These are phyloP conservation scores for Aspergillus aculeatus DNA, from an alignment of 2,329 filamentous ascomycete genomes.

Conservation along the genomic window DNA sequence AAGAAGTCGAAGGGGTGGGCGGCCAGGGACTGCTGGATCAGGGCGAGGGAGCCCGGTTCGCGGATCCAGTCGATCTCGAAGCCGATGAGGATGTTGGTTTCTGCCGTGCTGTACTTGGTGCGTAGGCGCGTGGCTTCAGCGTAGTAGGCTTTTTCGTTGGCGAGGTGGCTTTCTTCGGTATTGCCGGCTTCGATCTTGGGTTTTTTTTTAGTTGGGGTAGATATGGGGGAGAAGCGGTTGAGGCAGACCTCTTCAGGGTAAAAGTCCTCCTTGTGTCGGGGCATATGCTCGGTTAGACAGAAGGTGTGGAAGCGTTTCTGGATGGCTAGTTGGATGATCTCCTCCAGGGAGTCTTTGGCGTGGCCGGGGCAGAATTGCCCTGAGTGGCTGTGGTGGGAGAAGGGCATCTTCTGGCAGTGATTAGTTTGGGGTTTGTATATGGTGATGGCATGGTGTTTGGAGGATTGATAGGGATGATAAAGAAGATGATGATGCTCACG, in stretches of 20 bases:
- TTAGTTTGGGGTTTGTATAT: neutral
- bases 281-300: constrained; percentile 93
- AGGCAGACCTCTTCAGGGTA: constrained; percentile 80
- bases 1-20: constrained; percentile 78
- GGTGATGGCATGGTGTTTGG: neutral
- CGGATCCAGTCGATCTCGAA: constrained; percentile 96
- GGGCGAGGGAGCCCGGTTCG: constrained; percentile 54
- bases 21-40: constrained; percentile 60
- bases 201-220: neutral
- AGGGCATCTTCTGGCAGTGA: constrained; percentile 65
- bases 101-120: constrained; percentile 59
- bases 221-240: neutral
- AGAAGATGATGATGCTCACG: neutral
- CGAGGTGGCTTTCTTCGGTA: constrained; percentile 40
- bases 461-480: no score
- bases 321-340: constrained; percentile 78
- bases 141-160: constrained; percentile 64
- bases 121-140: constrained; percentile 72
- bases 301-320: constrained; percentile 75
- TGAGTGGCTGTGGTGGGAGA: constrained; percentile 97
- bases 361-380: constrained; percentile 94
- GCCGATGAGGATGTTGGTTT: constrained; percentile 79
- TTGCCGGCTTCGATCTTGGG: constrained; percentile 31
- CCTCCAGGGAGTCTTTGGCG: constrained; percentile 80
- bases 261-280: constrained; percentile 72